Conservation (phyloP, 306 rosid genomes). For the Dalbergia cochinchinensis region DNA sequence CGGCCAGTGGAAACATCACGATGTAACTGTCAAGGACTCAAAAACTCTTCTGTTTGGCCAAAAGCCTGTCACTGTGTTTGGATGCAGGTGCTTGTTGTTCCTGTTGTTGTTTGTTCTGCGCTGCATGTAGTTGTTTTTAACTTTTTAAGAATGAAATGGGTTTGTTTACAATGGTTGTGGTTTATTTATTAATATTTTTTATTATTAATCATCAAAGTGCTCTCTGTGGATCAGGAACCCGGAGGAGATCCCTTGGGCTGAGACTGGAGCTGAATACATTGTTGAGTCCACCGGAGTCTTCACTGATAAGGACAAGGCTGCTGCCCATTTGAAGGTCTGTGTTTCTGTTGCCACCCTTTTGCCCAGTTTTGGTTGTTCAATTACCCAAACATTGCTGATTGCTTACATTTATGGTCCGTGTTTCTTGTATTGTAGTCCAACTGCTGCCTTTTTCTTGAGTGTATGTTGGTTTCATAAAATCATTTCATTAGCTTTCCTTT, state of each 20-base stretch:
- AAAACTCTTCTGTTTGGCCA: constrained; percentile 73
- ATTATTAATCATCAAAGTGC: background rate
- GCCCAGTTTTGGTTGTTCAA: no score
- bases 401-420: background rate
- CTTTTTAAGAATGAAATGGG: no score
- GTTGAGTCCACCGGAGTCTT: constrained; percentile 75
- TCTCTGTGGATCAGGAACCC: constrained; percentile 56
- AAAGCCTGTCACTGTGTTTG: constrained; percentile 62
- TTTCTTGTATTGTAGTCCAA: no score
- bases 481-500: no score
- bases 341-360: background rate
- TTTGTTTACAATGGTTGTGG: background rate
- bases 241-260: constrained; percentile 75
- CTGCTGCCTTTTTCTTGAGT: no score
- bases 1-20: constrained; percentile 76
- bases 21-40: constrained; percentile 61
- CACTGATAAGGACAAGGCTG: constrained; percentile 67
- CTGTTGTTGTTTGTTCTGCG: background rate
- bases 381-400: background rate
- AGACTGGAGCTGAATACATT: constrained; percentile 62
- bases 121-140: background rate
- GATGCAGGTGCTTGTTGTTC: constrained; percentile 53
- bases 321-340: constrained; percentile 75
- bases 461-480: no score
- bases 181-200: no score